Percentiles rank a stretch among this genome's conserved stretches.
phyloP scores from a whole-genome alignment of 805 yeast genomes.

The Starmera quercuum region DNA sequence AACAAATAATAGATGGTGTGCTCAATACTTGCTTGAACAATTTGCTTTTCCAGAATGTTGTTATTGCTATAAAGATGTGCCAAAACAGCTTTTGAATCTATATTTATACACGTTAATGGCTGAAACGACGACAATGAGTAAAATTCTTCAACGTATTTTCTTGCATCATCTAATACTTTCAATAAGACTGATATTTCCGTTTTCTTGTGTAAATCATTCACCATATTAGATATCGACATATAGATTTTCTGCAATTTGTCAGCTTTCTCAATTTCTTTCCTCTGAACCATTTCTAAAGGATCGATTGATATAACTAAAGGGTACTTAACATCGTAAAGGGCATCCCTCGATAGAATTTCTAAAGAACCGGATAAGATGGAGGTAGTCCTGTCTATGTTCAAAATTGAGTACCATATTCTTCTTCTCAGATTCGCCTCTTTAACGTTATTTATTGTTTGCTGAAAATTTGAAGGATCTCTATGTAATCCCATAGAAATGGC shows the following conservation, averaged over 20 bases:
- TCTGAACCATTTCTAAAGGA: conserved; percentile 6
- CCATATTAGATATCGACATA: conserved; percentile 3
- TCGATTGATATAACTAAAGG: conserved; percentile 9
- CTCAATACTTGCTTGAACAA: conserved; percentile 7
- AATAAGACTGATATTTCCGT: conserved; percentile 5
- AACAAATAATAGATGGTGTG: conserved; percentile 6
- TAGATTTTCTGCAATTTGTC: conserved; percentile 4
- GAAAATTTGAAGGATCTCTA: conserved; percentile 32
- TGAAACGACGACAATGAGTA: not conserved
- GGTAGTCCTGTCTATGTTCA: conserved; percentile 6
- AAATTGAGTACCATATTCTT: conserved; percentile 12
- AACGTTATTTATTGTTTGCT: conserved; percentile 6
- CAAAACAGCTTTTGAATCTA: conserved; percentile 4
- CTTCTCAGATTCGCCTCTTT: conserved; percentile 11
- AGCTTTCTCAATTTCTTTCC: conserved; percentile 4
- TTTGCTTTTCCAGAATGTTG: conserved; percentile 4
- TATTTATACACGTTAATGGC: not conserved
- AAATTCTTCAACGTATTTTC: conserved; percentile 7
- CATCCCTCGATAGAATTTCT: conserved; percentile 5
- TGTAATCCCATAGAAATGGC: conserved; percentile 37
- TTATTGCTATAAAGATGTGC: conserved; percentile 7
- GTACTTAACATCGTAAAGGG: conserved; percentile 7
- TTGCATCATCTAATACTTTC: conserved; percentile 3
- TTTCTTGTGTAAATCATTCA: conserved; percentile 7
- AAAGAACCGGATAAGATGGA: conserved; percentile 8